A percentile compares a stretch with the other conserved stretches of the same genome.
These are phyloP conservation scores for Citrus cavaleriei DNA, from an alignment of 345 rosid species.

Conservation along the genomic window DNA sequence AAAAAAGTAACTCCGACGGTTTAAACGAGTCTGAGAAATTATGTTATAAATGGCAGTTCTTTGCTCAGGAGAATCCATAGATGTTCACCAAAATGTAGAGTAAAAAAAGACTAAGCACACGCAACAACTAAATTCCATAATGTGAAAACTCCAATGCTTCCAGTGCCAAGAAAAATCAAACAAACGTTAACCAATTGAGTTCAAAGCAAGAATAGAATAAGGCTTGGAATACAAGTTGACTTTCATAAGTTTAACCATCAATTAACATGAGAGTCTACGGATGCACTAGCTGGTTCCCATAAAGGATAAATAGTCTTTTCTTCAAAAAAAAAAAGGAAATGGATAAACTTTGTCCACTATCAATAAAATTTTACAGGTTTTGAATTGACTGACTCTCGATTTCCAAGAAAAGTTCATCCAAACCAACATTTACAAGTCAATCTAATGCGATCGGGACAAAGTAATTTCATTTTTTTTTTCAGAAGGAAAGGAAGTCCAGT, in stretches of 20 bases:
- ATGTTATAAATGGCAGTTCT: slow-evolving; percentile 47
- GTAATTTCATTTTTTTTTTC: background rate
- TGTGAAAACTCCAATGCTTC: background rate
- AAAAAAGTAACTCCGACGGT: background rate
- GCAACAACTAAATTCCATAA: background rate
- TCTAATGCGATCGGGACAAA: background rate
- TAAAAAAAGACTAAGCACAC: background rate
- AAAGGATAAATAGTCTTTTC: no score
- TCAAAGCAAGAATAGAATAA: background rate
- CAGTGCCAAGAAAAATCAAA: background rate
- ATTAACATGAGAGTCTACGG: background rate
- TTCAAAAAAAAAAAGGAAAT: background rate
- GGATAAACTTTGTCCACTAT: background rate
- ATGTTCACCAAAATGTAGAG: background rate
- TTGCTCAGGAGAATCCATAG: slow-evolving; percentile 22
- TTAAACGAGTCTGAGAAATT: slow-evolving; percentile 48
- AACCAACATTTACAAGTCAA: background rate
- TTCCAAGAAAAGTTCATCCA: background rate
- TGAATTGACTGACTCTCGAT: background rate
- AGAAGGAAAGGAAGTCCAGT: background rate
- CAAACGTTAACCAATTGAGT: background rate
- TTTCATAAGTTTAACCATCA: background rate
- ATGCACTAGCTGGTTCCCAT: background rate
- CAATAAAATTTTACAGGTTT: background rate
- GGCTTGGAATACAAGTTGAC: background rate